Conservation (phyloP, 2,329 filamentous ascomycete species). For the Cytospora schulzeri region DNA sequence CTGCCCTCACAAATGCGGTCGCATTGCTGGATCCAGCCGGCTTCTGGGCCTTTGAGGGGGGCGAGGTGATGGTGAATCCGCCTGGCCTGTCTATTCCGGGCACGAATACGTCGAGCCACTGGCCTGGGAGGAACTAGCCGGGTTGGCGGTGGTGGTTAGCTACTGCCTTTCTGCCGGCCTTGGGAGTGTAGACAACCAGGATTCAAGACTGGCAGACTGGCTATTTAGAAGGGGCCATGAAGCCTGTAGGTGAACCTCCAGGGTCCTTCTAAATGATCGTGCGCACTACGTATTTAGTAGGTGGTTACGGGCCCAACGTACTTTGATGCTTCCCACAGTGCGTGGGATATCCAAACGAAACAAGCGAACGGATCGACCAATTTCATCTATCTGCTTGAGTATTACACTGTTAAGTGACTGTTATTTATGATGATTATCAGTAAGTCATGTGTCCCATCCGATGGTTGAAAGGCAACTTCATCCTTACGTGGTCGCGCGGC, state of each 20-base stretch:
- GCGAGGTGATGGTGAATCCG: slow-evolving; percentile 85
- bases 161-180: neutral
- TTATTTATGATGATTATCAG: neutral
- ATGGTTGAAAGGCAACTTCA: neutral
- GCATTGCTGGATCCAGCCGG: neutral
- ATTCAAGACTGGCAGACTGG: no score
- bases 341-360: slow-evolving; percentile 63
- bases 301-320: slow-evolving; percentile 34
- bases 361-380: slow-evolving; percentile 70
- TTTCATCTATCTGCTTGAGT: slow-evolving; percentile 60
- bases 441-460: neutral
- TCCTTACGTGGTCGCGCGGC: slow-evolving; percentile 63
- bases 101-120: slow-evolving; percentile 85
- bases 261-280: neutral
- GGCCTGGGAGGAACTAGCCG: slow-evolving; percentile 73
- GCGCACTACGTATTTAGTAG: neutral
- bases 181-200: no score
- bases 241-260: neutral
- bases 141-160: slow-evolving; percentile 31
- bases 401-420: slow-evolving; percentile 62
- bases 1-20: neutral
- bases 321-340: slow-evolving; percentile 48
- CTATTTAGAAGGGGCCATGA: neutral
- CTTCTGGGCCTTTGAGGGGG: slow-evolving; percentile 57
- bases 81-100: slow-evolving; percentile 71